A percentile compares a stretch with the other conserved stretches of the same genome.
Conservation (phyloP, 306 rosid species). For the Nissolia schottii region DNA sequence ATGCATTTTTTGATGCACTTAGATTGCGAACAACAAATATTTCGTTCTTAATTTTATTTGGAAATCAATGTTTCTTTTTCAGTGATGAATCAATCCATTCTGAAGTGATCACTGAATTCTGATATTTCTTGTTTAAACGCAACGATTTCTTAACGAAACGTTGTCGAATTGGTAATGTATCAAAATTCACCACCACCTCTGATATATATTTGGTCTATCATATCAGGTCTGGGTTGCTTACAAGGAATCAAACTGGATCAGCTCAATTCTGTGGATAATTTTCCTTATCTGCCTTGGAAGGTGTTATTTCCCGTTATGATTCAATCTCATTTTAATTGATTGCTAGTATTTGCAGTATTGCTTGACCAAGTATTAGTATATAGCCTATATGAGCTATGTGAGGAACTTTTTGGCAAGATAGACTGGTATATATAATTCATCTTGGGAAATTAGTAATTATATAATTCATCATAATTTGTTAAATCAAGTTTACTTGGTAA, state of each 20-base stretch:
- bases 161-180: neutral
- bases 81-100: neutral
- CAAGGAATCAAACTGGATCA: conserved; percentile 70
- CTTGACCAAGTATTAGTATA: neutral
- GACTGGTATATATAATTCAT: neutral
- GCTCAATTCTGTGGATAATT: conserved; percentile 57
- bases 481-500: neutral
- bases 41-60: neutral
- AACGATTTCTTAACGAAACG: neutral
- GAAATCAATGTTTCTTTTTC: neutral
- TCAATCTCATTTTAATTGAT: neutral
- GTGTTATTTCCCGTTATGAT: conserved; percentile 27
- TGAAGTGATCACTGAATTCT: neutral
- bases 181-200: conserved; percentile 5
- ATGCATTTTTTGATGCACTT: no score
- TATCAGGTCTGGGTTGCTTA: conserved; percentile 69
- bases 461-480: neutral
- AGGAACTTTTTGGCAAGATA: neutral
- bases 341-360: neutral
- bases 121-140: neutral
- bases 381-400: neutral
- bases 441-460: conserved; percentile 1
- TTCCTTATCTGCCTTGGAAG: conserved; percentile 71
- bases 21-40: no score
- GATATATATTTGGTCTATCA: conserved; percentile 2